phyloP scores from a whole-genome alignment of 176 grass and related monocot genomes.

The Oryza glumipatula region DNA sequence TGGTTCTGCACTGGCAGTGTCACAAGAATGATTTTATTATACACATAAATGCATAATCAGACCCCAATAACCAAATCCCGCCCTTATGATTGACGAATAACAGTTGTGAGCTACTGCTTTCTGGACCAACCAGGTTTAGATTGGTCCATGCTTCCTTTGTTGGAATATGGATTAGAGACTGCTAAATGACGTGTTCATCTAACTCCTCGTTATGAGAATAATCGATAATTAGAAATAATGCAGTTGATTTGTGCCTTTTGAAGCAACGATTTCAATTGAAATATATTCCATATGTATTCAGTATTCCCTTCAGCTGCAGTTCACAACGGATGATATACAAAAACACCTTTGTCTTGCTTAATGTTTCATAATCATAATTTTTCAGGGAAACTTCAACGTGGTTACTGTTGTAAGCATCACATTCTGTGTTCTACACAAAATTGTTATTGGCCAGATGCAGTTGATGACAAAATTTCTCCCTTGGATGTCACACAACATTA shows the following conservation, averaged over 20 bases:
- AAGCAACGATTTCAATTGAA: neutral
- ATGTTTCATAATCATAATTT: conserved; percentile 40
- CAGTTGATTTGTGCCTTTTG: neutral
- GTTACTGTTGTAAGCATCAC: conserved; percentile 45
- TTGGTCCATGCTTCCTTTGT: neutral
- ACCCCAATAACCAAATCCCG: neutral
- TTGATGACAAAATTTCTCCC: conserved; percentile 44
- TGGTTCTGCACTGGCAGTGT: neutral
- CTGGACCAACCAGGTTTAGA: neutral
- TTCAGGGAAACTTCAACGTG: conserved; percentile 62
- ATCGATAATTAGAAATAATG: neutral
- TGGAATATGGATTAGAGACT: neutral
- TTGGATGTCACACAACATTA: conserved; percentile 44
- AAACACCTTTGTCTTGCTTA: conserved; percentile 38
- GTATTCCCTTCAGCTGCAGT: neutral
- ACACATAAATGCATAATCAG: neutral
- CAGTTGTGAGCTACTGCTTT: neutral
- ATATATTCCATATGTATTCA: neutral
- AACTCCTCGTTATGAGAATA: neutral
- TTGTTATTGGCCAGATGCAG: conserved; percentile 48
- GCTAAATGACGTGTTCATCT: neutral
- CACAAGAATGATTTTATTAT: neutral
- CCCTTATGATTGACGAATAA: too few relatives aligned
- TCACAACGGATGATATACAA: conserved; percentile 24
- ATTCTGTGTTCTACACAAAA: conserved; percentile 65